Evolutionary conservation across 2,329 filamentous ascomycete genomes (phyloP).

Genomic region (Ilyonectria destructans): DNA sequence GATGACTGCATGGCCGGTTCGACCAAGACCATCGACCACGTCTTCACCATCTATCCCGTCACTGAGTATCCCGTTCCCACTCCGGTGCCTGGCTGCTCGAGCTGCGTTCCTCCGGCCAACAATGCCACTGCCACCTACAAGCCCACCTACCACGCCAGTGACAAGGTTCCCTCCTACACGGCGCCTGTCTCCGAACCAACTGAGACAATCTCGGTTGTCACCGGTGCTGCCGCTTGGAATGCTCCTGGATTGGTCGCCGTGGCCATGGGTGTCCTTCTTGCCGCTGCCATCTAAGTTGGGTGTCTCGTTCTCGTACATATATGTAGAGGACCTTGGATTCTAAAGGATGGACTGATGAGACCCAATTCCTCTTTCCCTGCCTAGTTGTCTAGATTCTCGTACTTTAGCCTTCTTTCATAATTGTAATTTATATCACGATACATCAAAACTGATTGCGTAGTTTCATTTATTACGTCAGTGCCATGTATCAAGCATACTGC

Average conservation of each 20-base stretch:
- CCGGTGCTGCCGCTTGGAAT: conserved; percentile 37
- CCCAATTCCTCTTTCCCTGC: not conserved
- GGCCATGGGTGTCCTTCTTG: conserved; percentile 39
- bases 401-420: no score
- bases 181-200: conserved; percentile 21
- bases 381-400: no score
- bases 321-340: not conserved
- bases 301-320: not conserved
- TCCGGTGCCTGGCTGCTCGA: conserved; percentile 48
- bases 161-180: conserved; percentile 25
- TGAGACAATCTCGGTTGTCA: not conserved
- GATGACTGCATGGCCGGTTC: conserved; percentile 49
- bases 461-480: no score
- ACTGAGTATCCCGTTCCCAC: conserved; percentile 45
- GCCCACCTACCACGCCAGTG: conserved; percentile 34
- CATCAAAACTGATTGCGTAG: no score
- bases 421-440: no score
- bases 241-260: conserved; percentile 38
- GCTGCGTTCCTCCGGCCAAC: conserved; percentile 43
- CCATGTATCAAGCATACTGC: no score
- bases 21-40: conserved; percentile 40
- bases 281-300: conserved; percentile 37
- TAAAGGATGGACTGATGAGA: not conserved
- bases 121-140: conserved; percentile 28
- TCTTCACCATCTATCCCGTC: conserved; percentile 48